These are phyloP conservation scores for Phaeosphaeria sp. DNA, from an alignment of 2,329 filamentous ascomycete species.

Conservation along the genomic window DNA sequence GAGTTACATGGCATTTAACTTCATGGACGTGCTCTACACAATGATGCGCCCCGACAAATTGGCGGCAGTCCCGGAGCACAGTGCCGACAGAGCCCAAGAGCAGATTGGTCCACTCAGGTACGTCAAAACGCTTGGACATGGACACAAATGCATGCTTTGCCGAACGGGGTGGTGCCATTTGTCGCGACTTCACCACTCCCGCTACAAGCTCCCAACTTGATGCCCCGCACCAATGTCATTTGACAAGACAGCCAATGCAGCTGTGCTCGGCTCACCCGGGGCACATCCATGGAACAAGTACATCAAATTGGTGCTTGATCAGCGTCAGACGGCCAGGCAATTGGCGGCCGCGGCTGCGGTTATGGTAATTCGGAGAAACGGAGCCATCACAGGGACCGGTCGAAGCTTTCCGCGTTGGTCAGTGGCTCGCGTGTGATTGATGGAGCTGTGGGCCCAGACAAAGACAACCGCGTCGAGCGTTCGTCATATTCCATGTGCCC, in stretches of 20 bases:
- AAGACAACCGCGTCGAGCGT: slow-evolving; percentile 23
- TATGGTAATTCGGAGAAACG: slow-evolving; percentile 34
- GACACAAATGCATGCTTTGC: not conserved
- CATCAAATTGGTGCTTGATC: slow-evolving; percentile 3
- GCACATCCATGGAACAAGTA: not conserved
- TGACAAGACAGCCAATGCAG: not conserved
- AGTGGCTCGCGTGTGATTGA: slow-evolving; percentile 16
- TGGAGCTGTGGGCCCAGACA: slow-evolving; percentile 37
- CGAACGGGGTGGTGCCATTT: not conserved
- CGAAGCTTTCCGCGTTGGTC: not conserved
- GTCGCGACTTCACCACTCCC: not conserved
- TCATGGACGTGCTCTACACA: not conserved
- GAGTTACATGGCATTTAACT: too few species aligned
- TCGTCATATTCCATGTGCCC: slow-evolving; percentile 46
- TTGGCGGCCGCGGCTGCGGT: slow-evolving; percentile 22
- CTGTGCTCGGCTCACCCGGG: not conserved
- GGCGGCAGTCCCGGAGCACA: not conserved
- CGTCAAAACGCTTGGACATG: not conserved
- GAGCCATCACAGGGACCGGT: slow-evolving; percentile 8
- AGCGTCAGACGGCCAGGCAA: slow-evolving; percentile 10
- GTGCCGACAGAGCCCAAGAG: not conserved
- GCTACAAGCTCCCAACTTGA: not conserved
- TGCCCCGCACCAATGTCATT: not conserved
- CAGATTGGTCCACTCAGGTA: not conserved
- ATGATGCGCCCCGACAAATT: not conserved